Percentiles rank a stretch among this genome's conserved stretches.
Conservation (phyloP, 768 basidiomycete species). For the Boletus speciosus region DNA sequence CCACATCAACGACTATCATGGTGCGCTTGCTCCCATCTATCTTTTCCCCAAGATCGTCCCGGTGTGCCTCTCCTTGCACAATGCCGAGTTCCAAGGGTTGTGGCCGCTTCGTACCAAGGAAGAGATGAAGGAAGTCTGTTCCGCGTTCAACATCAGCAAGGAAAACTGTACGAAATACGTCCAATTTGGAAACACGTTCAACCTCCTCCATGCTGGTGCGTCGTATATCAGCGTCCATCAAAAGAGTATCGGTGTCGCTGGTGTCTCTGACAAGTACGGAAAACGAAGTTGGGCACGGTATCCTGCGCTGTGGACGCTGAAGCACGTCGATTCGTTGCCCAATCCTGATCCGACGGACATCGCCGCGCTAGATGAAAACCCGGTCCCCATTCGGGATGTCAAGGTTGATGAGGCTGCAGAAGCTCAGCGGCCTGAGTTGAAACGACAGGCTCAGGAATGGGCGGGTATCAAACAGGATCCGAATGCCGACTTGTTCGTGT, state of each 20-base stretch:
- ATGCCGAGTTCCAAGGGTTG: constrained; percentile 95
- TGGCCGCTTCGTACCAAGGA: constrained; percentile 97
- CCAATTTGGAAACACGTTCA: constrained; percentile 97
- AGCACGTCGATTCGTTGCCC: constrained; percentile 91
- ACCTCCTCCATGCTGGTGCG: constrained; percentile 88
- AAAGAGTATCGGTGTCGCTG: constrained; percentile 90
- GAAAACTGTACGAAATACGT: constrained; percentile 96
- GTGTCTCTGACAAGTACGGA: constrained; percentile 97
- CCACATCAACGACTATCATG: constrained; percentile 95
- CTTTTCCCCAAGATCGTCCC: constrained; percentile 89
- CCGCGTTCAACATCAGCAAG: constrained; percentile 96
- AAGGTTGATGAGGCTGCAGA: constrained; percentile 78
- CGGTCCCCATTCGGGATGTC: constrained; percentile 66
- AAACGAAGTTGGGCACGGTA: constrained; percentile 97
- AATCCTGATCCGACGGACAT: constrained; percentile 96
- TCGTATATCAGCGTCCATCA: constrained; percentile 92
- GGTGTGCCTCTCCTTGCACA: constrained; percentile 88
- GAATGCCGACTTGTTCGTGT: constrained; percentile 86
- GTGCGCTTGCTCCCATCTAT: constrained; percentile 87
- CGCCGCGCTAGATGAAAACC: constrained; percentile 82
- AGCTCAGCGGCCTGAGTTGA: constrained; percentile 85
- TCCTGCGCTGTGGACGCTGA: constrained; percentile 93
- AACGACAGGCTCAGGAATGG: constrained; percentile 94
- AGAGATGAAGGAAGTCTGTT: constrained; percentile 98
- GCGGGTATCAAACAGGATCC: constrained; percentile 91